Base-by-base conservation (phyloP, 1,139 yeast genomes). In the Nadsonia starkeyi-henricii region DNA sequence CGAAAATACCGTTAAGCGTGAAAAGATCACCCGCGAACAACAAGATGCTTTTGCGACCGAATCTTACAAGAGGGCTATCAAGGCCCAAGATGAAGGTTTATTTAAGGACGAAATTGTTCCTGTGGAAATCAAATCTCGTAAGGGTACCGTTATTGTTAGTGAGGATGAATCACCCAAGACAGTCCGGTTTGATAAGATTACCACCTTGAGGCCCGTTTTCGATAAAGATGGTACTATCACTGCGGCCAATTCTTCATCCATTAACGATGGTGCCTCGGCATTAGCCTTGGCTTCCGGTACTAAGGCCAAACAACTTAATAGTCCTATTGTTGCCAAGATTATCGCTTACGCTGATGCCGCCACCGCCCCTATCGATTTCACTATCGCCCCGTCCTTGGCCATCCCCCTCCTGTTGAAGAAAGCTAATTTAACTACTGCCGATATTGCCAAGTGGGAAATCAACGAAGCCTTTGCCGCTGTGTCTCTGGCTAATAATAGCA, bases 261-360 rank as follows among this genome's bases (percentile, higher is more conserved):
- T 88, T 61, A 88, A 85, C 65, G 97, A 88, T 63, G 97, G 97
- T 66, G 96, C 86, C 63, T 93, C 96, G 52, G 96, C 96, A 44
- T 72, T 88, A 45, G 73, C 88, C 42, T 70, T 88, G 58, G 91
- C 88, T 48, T 81, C 93, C 50, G 95, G 79, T 62, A 72, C 72
- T 52, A 77, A 77, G 63, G 91, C 66, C 77, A 72, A 74, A 79
- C 64, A 79, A 77, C 53, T 73, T 77, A 66, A 82, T 67, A 64
- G 94, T 85, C 62, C 55, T 36, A 68, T 67, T 3, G 67, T 85
- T 56, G 96, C 93, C 53, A 77, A 78, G 63, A 76, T 88, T 57
- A 61, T 77, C 50, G 91, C 95, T 52, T 86, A 93, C 86, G 95
- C 95, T 64, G 96, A 88, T 67, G 96, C 95, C 57, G 96, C 95